Percentiles rank a stretch among this genome's conserved stretches.
Conservation (phyloP, 108 stramenopile genomes). For the Cyclostephanos invisitatus region DNA sequence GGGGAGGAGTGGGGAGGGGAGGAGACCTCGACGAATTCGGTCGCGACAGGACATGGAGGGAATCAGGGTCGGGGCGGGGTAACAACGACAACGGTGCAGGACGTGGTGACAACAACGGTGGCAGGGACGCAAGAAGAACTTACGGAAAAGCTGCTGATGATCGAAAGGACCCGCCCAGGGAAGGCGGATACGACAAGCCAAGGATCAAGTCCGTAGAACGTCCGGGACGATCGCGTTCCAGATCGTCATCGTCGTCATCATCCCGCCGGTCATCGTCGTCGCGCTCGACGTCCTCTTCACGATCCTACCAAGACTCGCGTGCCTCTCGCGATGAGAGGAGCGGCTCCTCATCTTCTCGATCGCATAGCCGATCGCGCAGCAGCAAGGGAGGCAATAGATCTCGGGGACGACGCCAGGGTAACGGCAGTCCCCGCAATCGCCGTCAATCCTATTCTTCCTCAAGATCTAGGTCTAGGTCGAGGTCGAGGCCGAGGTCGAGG, state of each 20-base stretch:
- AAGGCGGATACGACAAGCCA: not conserved
- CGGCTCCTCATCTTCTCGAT: not conserved
- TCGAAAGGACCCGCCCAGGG: conserved; percentile 3
- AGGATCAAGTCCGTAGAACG: not conserved
- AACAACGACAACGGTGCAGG: not conserved
- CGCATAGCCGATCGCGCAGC: not conserved
- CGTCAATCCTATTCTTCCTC: conserved; percentile 15
- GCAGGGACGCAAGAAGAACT: not conserved
- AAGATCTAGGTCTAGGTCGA: conserved; percentile 12
- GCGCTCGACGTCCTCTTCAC: conserved; percentile 9
- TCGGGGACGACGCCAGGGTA: conserved; percentile 1
- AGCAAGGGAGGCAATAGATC: conserved; percentile 10
- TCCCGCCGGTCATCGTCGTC: conserved; percentile 1
- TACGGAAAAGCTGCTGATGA: not conserved
- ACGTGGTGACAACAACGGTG: not conserved
- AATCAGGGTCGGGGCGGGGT: not conserved
- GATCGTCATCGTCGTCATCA: conserved; percentile 1
- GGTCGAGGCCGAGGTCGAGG: conserved; percentile 13
- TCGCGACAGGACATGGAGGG: conserved; percentile 22
- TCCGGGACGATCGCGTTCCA: conserved; percentile 4
- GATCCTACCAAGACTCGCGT: conserved; percentile 7
- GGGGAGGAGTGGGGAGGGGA: conserved; percentile 4
- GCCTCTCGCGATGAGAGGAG: not conserved
- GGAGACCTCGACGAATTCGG: conserved; percentile 39
- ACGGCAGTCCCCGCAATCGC: not conserved